Conservation (phyloP, 768 basidiomycete genomes). For the Phaffia australis region DNA sequence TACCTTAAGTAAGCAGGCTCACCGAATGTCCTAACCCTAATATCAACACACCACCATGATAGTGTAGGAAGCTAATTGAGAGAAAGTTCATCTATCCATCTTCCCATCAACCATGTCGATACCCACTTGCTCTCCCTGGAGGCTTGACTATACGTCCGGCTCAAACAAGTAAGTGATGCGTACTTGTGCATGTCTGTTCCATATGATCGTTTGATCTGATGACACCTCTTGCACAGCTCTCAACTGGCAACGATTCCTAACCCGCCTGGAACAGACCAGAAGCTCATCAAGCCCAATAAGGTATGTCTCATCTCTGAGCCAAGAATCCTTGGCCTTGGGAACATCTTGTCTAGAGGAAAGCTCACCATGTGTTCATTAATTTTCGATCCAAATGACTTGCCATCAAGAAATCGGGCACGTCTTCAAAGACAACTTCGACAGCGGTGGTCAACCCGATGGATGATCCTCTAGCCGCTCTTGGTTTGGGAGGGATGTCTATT, state of each 20-base stretch:
- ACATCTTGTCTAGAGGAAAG: neutral
- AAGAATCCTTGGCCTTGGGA: neutral
- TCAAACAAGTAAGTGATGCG: neutral
- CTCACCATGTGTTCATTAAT: neutral
- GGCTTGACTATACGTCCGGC: slow-evolving; percentile 8
- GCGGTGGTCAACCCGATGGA: slow-evolving; percentile 20
- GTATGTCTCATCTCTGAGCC: neutral
- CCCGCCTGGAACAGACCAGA: slow-evolving; percentile 16
- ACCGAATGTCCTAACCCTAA: too few relatives aligned
- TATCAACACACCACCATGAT: too few relatives aligned
- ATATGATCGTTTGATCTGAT: too few relatives aligned
- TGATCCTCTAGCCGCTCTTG: slow-evolving; percentile 18
- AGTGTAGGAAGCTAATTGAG: too few relatives aligned
- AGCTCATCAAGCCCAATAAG: slow-evolving; percentile 2
- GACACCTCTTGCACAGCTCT: neutral
- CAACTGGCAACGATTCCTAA: neutral
- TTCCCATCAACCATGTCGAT: slow-evolving; percentile 2
- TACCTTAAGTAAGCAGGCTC: too few relatives aligned
- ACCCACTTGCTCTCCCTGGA: slow-evolving; percentile 14
- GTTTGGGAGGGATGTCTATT: slow-evolving; percentile 36
- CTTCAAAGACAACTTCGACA: neutral
- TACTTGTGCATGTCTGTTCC: neutral
- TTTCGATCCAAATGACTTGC: neutral
- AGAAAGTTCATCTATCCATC: too few relatives aligned
- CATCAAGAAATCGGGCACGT: neutral